These are phyloP conservation scores for Pichia insulana DNA, from an alignment of 805 yeast genomes.

Conservation along the genomic window DNA sequence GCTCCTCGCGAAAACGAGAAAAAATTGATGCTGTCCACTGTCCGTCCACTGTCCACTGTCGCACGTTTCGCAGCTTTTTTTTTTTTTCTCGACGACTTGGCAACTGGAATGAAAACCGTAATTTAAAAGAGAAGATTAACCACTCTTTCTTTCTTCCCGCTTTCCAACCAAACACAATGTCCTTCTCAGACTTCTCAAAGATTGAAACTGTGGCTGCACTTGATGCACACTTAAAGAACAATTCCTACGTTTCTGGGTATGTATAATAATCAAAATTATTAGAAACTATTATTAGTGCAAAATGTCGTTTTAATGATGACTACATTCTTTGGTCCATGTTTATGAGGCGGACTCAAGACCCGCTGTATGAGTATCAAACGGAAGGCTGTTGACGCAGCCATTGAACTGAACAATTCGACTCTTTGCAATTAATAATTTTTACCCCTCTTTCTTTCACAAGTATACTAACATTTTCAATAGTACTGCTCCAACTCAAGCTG, in stretches of 20 bases:
- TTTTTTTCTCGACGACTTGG: not conserved
- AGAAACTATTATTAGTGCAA: too few relatives aligned
- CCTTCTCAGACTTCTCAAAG: constrained; percentile 76
- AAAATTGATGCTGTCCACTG: too few relatives aligned
- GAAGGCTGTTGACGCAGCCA: constrained; percentile 25
- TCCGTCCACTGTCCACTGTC: not conserved
- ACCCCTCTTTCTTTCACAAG: not conserved
- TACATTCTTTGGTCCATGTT: constrained; percentile 85
- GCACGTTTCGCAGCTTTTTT: too few relatives aligned
- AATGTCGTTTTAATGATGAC: constrained; percentile 48
- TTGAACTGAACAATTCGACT: not conserved
- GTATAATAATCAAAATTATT: constrained; percentile 29
- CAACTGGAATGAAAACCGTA: too few relatives aligned
- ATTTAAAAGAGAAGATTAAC: not conserved
- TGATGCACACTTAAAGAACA: constrained; percentile 81
- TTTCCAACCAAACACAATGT: constrained; percentile 34
- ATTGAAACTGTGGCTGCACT: constrained; percentile 65
- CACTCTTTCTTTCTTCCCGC: not conserved
- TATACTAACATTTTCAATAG: constrained; percentile 30
- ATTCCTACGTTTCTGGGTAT: constrained; percentile 94
- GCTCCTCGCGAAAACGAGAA: too few relatives aligned
- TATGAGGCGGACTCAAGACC: constrained; percentile 95
- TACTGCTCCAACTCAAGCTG: constrained; percentile 90
- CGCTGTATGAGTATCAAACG: constrained; percentile 81
- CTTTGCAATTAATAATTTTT: too few relatives aligned